Evolutionary conservation across 2,329 filamentous ascomycete genomes (phyloP), one percentile per base, ranked within the genome.

Genomic region (Aureobasidium subglaciale): DNA sequence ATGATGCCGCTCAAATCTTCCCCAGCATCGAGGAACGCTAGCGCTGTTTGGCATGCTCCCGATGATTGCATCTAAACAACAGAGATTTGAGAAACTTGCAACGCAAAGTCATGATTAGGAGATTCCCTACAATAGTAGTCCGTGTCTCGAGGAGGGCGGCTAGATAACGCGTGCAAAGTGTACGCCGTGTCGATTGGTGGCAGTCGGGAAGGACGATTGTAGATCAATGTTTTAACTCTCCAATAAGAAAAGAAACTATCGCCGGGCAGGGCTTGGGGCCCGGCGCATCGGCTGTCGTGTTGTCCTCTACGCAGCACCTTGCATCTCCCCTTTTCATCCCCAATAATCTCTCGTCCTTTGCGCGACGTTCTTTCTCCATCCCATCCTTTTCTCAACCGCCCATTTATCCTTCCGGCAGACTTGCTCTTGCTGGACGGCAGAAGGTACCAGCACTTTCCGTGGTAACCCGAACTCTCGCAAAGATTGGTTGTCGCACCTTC

Each of bases 1-100:
- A 54, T 43, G 50, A 54, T 43, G 50, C 50, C 30, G 38, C 29
- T 35, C 50, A 43, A 20, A 42, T 43, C 37, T 54, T 41, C 50
- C 50, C 50, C 46, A n/a, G 18, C 24, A 37, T 40, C 29, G 38
- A 41, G 48, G 35, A 20, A 53, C 48, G 35, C 48, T 53, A 53
- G 48, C 48, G 46, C 48, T 32, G 48, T 53, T 53, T 53, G 48
- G 46, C 46, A 40, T 50, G 34, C 30, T 37, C 18, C 18, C 15
- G 20, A 38, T 27, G n/a, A 30, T 40, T 16, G 25, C 48, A 41
- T 53, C 35, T 29, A 50, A 50, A 16, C 8, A 38, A 20, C 8
- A 27, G 46, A 22, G 34, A 25, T 29, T 18, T 37, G 22, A 27
- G 13, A 37, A 29, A 13, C 16, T 30, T 25, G 27, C 22, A 37